phyloP scores from a whole-genome alignment of 164 flowering plant species.

The Annona squamosa region DNA sequence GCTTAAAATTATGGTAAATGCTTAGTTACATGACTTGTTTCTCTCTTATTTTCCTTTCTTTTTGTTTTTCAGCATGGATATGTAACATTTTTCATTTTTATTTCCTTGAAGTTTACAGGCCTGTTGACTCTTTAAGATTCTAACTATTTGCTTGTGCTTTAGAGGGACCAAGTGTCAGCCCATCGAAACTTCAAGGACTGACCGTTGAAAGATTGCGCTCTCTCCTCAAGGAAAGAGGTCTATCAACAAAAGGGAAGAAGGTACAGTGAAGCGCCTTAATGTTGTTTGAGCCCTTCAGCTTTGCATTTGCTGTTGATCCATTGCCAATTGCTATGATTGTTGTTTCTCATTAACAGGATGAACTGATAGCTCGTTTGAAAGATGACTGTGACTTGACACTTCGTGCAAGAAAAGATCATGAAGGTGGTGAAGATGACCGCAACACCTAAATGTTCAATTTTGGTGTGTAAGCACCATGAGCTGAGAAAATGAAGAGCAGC shows the following conservation, averaged over 20 bases:
- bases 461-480: not conserved
- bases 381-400: constrained; percentile 11
- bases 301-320: not conserved
- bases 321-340: not conserved
- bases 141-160: constrained; percentile 16
- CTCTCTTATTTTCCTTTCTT: not conserved
- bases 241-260: constrained; percentile 70
- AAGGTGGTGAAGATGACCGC: not conserved
- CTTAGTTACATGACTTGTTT: not conserved
- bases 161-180: constrained; percentile 42
- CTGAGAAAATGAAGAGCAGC: not conserved
- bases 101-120: no score
- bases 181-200: constrained; percentile 38
- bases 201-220: constrained; percentile 73
- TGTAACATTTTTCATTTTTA: no score
- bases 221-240: constrained; percentile 58
- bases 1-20: not conserved
- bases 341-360: not conserved
- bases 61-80: not conserved
- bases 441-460: not conserved
- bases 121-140: constrained; percentile 1
- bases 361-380: constrained; percentile 52
- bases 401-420: not conserved
- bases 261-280: constrained; percentile 13
- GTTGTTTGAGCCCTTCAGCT: not conserved